Base-by-base conservation (phyloP, 352 stramenopile genomes). In the Aphanomyces stellatus region DNA sequence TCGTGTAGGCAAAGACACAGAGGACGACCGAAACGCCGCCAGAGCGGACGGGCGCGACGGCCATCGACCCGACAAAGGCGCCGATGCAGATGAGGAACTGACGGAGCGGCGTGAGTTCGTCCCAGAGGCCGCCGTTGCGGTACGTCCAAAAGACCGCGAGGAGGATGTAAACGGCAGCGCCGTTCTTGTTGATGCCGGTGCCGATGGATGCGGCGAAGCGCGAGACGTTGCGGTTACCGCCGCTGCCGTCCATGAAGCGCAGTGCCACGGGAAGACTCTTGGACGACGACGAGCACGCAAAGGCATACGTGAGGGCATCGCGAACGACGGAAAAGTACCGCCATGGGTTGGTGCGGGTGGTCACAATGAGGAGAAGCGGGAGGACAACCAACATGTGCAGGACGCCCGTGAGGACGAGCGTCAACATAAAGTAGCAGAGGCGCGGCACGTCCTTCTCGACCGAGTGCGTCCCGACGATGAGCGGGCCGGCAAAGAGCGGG, bases 341-440 rank as follows among this genome's bases (percentile, higher is more conserved):
- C 73, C 82, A 87, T 61, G 84, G 84, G 59, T 88, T 92, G 35
- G 69, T 76, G 34, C 71, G 75, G 13, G 80, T 87, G 55, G 82
- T 72, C 24, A 79, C n/a, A 53, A 74, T 65, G 53, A 88, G 88
- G 27, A 86, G 57, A 4, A 74, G 11, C 1, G 84, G 84, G 35
- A 90, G 62, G 11, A 90, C 66, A 27, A 92, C 69, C 11, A 88
- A 41, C 71, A 88, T 80, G 73, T 92, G 84, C 10, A 88, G 66
- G 8, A 81, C 56, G 22, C 87, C 76, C n/a, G 72, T 77, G 13
- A 71, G 62, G 13, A 71, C 42, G 34, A 88, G 72, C 1, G 80
- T 57, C 19, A 69, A 73, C 6, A 77, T 74, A 35, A 90, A 31
- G 28, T 80, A 75, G 53, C 85, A 69, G 41, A 79, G 43, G 43